Evolutionary conservation across 108 stramenopile genomes (phyloP).

Genomic region (Pseudonitzschia multiseries): DNA sequence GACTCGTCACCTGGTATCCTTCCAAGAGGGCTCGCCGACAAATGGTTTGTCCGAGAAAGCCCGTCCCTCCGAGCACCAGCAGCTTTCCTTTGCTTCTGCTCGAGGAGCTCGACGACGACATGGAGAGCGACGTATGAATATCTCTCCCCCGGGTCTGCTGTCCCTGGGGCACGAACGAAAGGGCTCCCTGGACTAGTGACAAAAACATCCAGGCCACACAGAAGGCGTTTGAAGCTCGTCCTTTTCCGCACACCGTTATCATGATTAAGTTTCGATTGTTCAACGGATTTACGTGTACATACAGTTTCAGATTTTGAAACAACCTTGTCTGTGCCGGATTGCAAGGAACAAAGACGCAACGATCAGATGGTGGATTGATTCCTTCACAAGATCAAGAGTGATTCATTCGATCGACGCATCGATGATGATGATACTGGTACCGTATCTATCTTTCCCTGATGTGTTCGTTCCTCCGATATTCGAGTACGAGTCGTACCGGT

Average conservation of each 20-base stretch:
- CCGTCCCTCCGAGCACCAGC: conserved; percentile 39
- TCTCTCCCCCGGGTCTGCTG: background rate
- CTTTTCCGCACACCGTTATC: background rate
- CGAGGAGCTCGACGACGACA: background rate
- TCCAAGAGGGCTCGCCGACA: conserved; percentile 40
- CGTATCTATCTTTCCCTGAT: too few species aligned
- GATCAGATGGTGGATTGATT: background rate
- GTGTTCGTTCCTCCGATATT: too few species aligned
- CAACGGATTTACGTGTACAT: background rate
- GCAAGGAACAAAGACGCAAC: background rate
- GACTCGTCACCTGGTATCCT: conserved; percentile 45
- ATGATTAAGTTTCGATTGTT: background rate
- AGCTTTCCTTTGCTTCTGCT: conserved; percentile 15
- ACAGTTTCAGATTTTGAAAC: too few species aligned
- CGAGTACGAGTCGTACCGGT: too few species aligned
- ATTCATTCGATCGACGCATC: too few species aligned
- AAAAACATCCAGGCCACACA: background rate
- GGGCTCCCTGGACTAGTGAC: background rate
- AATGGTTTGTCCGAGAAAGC: conserved; percentile 52
- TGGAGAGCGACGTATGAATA: background rate
- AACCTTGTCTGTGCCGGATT: background rate
- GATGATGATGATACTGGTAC: too few species aligned
- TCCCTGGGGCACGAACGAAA: background rate
- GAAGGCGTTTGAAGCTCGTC: background rate
- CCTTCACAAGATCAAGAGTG: too few species aligned